Conservation (phyloP, 2,329 filamentous ascomycete species). For the Clonostachys rosea region DNA sequence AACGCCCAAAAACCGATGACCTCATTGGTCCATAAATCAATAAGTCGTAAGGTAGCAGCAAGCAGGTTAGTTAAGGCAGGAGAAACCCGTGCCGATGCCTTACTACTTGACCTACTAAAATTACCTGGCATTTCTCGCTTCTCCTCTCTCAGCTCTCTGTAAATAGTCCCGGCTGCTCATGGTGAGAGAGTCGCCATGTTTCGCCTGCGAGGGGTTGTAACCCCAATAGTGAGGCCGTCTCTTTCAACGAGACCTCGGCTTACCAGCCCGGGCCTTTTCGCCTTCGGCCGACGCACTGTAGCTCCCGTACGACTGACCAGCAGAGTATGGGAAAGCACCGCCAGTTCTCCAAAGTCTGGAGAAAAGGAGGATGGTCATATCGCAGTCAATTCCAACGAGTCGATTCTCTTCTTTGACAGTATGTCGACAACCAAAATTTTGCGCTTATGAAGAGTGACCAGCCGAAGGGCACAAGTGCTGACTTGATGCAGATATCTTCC, state of each 20-base stretch:
- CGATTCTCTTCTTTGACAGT: conserved; percentile 89
- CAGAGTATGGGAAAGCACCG: conserved; percentile 9
- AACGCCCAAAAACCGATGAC: no score
- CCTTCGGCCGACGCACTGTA: neutral
- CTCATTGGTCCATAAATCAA: no score
- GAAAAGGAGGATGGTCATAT: conserved; percentile 79
- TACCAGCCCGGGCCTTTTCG: neutral
- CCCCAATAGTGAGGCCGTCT: neutral
- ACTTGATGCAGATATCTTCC: conserved; percentile 67
- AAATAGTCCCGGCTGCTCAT: no score
- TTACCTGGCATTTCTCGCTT: no score
- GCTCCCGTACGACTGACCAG: neutral
- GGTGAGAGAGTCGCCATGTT: conserved; percentile 1
- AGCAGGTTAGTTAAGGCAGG: no score
- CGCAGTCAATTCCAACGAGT: conserved; percentile 67
- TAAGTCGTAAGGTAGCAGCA: no score
- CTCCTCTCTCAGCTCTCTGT: no score
- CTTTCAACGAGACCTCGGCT: neutral
- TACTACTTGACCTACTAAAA: no score
- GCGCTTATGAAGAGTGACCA: neutral
- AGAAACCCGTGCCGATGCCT: no score
- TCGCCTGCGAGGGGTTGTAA: neutral
- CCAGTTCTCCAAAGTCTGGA: conserved; percentile 3
- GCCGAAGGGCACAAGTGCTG: neutral
- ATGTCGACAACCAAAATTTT: conserved; percentile 18